These are phyloP conservation scores for Waltergamsia citrina DNA, from an alignment of 2,329 filamentous ascomycete genomes.

Conservation along the genomic window DNA sequence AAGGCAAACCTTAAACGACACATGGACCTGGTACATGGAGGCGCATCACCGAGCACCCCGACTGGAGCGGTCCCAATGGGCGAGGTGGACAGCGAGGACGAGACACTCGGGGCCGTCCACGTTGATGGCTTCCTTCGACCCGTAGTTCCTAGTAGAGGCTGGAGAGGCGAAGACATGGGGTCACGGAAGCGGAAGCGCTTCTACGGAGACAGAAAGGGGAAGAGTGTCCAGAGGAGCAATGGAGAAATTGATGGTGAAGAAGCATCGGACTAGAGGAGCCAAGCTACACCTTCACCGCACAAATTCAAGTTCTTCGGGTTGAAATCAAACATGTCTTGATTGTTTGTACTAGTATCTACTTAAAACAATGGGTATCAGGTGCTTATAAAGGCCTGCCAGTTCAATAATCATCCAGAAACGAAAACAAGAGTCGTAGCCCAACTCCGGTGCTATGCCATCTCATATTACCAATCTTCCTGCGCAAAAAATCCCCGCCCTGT, in stretches of 20 bases:
- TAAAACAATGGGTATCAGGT: background rate
- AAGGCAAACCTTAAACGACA: slow-evolving; percentile 26
- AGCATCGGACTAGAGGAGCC: too few relatives aligned
- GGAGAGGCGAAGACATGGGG: slow-evolving; percentile 28
- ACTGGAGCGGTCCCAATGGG: background rate
- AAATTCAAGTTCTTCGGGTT: background rate
- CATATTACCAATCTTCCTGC: background rate
- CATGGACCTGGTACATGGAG: slow-evolving; percentile 26
- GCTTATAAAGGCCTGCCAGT: background rate
- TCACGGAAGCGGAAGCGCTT: slow-evolving; percentile 18
- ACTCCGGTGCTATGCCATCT: too few relatives aligned
- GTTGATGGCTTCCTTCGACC: slow-evolving; percentile 57
- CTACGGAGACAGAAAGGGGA: slow-evolving; percentile 10
- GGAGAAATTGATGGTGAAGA: background rate
- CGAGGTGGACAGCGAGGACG: slow-evolving; percentile 33
- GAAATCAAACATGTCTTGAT: background rate
- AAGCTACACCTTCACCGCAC: too few relatives aligned
- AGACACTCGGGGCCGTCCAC: slow-evolving; percentile 54
- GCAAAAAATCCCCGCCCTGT: background rate
- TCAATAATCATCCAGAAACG: background rate
- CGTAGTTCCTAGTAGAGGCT: slow-evolving; percentile 37
- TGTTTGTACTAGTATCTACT: background rate
- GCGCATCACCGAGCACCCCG: slow-evolving; percentile 4
- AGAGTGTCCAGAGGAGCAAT: background rate
- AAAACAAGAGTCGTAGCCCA: background rate